These are phyloP conservation scores for Ganoderma boninense DNA, from an alignment of 1,284 basidiomycete genomes.

Conservation along the genomic window DNA sequence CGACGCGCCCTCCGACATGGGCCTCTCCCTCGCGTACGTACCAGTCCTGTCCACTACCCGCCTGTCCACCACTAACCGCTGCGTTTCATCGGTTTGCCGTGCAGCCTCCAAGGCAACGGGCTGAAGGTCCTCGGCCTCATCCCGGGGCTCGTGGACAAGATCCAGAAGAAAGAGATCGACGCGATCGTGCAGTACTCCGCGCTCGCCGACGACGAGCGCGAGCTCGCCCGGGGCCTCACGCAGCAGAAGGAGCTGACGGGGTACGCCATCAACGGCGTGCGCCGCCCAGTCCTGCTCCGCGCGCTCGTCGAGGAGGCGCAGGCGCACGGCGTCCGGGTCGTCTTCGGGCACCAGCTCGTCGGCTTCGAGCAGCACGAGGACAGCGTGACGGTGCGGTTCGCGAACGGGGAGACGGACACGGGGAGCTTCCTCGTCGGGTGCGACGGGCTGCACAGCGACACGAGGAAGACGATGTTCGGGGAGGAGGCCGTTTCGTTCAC, in stretches of 20 bases:
- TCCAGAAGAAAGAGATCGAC: slow-evolving; percentile 42
- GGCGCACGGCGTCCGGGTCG: slow-evolving; percentile 46
- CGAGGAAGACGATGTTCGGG: slow-evolving; percentile 51
- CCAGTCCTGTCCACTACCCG: not conserved
- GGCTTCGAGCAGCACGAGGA: slow-evolving; percentile 44
- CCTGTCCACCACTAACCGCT: too few species aligned
- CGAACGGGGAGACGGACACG: slow-evolving; percentile 47
- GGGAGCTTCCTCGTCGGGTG: slow-evolving; percentile 55
- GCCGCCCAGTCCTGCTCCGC: slow-evolving; percentile 44
- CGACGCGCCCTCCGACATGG: too few species aligned
- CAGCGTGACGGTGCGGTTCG: slow-evolving; percentile 47
- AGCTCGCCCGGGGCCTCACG: slow-evolving; percentile 41
- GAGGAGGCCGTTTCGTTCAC: slow-evolving; percentile 48
- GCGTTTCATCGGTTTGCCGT: too few species aligned
- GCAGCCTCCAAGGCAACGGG: slow-evolving; percentile 53
- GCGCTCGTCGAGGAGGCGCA: slow-evolving; percentile 45
- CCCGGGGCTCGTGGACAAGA: slow-evolving; percentile 46
- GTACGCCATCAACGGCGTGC: slow-evolving; percentile 41
- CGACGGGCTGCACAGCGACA: slow-evolving; percentile 56
- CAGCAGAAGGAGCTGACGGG: slow-evolving; percentile 36
- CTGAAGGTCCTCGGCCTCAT: slow-evolving; percentile 50
- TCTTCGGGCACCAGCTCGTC: slow-evolving; percentile 47
- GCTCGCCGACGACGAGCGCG: slow-evolving; percentile 42
- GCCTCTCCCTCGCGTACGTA: slow-evolving; percentile 46
- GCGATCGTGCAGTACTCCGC: slow-evolving; percentile 41